Percentiles rank a stretch among this genome's conserved stretches.
These are phyloP conservation scores for Geoglossum cookeanum DNA, from an alignment of 2,329 filamentous ascomycete genomes.

Conservation along the genomic window DNA sequence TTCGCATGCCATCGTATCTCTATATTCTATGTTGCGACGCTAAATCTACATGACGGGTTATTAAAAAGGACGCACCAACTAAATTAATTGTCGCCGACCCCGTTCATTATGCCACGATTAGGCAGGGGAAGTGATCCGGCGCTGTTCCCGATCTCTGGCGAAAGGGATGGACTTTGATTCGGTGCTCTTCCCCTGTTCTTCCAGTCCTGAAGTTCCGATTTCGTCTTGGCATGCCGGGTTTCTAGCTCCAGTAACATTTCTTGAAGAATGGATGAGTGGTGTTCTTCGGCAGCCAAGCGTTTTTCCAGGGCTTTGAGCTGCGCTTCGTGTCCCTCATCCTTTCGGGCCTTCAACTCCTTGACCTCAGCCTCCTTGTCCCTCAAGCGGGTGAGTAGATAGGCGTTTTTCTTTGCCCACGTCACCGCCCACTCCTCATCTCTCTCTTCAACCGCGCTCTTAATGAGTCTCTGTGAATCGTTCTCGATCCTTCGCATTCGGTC, in stretches of 20 bases:
- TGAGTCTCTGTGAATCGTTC: constrained; percentile 9
- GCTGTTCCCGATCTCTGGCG: neutral
- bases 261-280: neutral
- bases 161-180: neutral
- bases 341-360: neutral
- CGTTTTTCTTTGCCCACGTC: constrained; percentile 8
- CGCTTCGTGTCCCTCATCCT: neutral
- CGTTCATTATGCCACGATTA: neutral
- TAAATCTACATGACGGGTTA: neutral
- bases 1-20: neutral
- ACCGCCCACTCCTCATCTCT: constrained; percentile 11
- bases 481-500: constrained; percentile 14
- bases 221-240: neutral
- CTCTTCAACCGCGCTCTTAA: constrained; percentile 10
- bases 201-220: neutral
- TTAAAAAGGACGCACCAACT: neutral
- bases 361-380: constrained; percentile 1
- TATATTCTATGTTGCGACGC: neutral
- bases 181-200: neutral
- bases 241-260: neutral
- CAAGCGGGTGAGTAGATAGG: constrained; percentile 6
- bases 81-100: neutral
- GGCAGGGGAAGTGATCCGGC: neutral
- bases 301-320: neutral
- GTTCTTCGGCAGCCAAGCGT: neutral